Base-by-base conservation (phyloP, 2,329 filamentous ascomycete species). In the Ceratocystis diversiconidia region DNA sequence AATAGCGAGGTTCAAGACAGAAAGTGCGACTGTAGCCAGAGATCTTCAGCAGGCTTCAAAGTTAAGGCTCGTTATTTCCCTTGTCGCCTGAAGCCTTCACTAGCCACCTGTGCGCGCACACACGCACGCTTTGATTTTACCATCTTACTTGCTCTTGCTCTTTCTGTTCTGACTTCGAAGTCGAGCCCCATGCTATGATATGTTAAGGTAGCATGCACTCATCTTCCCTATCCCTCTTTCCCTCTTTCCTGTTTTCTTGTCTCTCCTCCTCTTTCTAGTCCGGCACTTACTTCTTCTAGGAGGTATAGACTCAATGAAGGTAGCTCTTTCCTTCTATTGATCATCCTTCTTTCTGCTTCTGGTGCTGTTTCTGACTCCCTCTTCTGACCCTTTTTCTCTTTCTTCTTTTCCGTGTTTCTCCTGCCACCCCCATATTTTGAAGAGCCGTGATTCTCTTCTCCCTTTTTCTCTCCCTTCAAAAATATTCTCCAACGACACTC, bases 391-490 rank as follows among this genome's bases (percentile, higher is more conserved):
- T 59, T n/a, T 59, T 59, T 7, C 28, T 30, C 28, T 8, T 22
- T 36, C 55, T 59, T 59, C 55, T 36, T 59, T 59, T 32, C 55
- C 55, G 15, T 59, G 55, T 59, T 36, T 59, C 28, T 59, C 12
- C 55, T 59, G 28, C 55, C 28, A 32, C 55, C 52, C 28, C 55
- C 36, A 59, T n/a, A 59, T 41, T 41, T 25, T 15, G 25, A 59
- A 59, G 55, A 59, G 55, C 55, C 55, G 55, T 36, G 28, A 59
- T 59, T 32, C 12, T 59, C 55, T 59, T 59, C 55, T 59, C 55
- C 55, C 55, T 59, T 59, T 59, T 12, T 36, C 28, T 59, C 25
- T 59, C 55, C 25, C 17, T 59, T 30, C n/a, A 59, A 32, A 2
- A n/a, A 36, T 30, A n/a, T 59, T 4, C 55, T 59, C 28, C 55